Conservation (phyloP, 1,284 basidiomycete species). For the Lignosus rhinocerotis region DNA sequence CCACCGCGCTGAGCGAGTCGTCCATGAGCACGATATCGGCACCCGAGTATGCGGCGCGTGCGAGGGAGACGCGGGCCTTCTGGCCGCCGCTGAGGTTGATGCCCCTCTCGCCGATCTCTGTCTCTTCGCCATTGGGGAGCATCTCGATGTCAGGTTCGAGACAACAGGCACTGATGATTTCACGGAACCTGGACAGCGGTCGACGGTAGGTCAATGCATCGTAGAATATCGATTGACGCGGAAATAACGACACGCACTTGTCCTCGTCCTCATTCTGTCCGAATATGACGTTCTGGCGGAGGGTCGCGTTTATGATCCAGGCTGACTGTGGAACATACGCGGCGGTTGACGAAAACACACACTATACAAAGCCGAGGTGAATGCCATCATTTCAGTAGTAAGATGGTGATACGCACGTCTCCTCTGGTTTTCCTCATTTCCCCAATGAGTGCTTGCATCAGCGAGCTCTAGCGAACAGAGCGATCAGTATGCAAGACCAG, state of each 20-base stretch:
- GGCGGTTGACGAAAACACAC: conserved; percentile 65
- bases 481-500: neutral
- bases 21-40: conserved; percentile 75
- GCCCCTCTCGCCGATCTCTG: conserved; percentile 85
- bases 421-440: conserved; percentile 75
- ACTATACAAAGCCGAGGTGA: conserved; percentile 36
- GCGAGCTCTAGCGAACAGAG: conserved; percentile 46
- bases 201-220: neutral
- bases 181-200: conserved; percentile 42
- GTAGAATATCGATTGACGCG: conserved; percentile 4
- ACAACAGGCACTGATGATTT: conserved; percentile 60
- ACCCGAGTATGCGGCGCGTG: conserved; percentile 76
- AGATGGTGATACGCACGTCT: conserved; percentile 37
- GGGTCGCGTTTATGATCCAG: conserved; percentile 78
- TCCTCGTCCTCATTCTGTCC: conserved; percentile 58
- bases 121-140: conserved; percentile 67
- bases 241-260: conserved; percentile 36
- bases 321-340: conserved; percentile 78
- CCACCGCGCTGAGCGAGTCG: conserved; percentile 73
- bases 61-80: conserved; percentile 80
- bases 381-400: neutral
- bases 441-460: conserved; percentile 73
- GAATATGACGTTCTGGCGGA: conserved; percentile 69
- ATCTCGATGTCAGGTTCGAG: conserved; percentile 67
- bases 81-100: conserved; percentile 60